Evolutionary conservation across 164 flowering plant genomes (phyloP), one percentile per base, ranked within the genome.

Genomic region (Dillenia turbinata): DNA sequence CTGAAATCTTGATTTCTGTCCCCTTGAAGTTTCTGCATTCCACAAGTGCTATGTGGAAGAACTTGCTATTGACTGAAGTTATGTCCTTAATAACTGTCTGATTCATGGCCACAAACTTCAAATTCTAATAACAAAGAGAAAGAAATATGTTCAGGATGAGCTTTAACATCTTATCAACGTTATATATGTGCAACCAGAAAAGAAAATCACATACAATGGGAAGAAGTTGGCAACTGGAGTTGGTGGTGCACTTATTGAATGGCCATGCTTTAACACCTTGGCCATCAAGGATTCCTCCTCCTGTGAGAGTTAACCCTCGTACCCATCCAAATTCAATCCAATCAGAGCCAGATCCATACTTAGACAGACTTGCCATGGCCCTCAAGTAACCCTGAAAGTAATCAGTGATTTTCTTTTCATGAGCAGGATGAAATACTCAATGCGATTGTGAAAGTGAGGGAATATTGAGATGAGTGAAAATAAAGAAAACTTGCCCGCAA

Each of bases 261-360:
- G 83, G 82, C 94, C 94, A 90, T 8, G 89, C 77, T 40, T 53
- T 40, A 46, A 83, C 73, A 10, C 94, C 97, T 70, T 82, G 87
- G 33, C 94, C 94, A 60, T 90, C 90, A 59, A 90, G 80, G 22
- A 80, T 73, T 0, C 97, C 90, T 11, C 81, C 77, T 10, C 97
- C 97, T 6, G 71, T 76, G 66, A 87, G 56, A 43, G 76, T 84
- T 49, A 87, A 65, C 0, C 82, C 80, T 0, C 83, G 70, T 2
- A 87, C 45, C 77, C 78, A 66, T 44, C 68, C 69, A 54, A 90
- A 84, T 53, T 75, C 71, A 44, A 90, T 19, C 96, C 91, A 90
- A 44, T 75, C 85, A 33, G 70, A 62, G 1, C 69, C 66, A 2
- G 24, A 11, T 14, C 69, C 69, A 61, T 73, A 83, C 57, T 53